phyloP scores from a whole-genome alignment of 106 monocot genomes.

The Dioscorea dumetorum region DNA sequence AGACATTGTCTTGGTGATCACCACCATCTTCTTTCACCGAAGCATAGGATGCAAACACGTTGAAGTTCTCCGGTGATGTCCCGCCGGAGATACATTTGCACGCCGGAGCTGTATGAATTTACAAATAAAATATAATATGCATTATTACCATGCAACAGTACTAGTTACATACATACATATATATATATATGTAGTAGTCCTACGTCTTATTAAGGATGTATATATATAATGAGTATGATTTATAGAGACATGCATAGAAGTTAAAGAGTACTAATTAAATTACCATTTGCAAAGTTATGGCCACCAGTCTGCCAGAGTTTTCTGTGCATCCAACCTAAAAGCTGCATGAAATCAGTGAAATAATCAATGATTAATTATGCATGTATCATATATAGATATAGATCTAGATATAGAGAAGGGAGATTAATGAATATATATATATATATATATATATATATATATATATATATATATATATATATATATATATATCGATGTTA shows the following conservation, averaged over 20 bases:
- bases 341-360: conserved; percentile 14
- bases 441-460: too few species aligned
- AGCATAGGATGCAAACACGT: background rate
- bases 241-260: background rate
- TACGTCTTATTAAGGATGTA: background rate
- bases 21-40: background rate
- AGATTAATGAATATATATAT: too few species aligned
- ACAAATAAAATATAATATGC: background rate
- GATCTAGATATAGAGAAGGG: too few species aligned
- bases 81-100: conserved; percentile 42
- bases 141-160: background rate
- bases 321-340: conserved; percentile 80
- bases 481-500: too few species aligned
- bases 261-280: background rate
- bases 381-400: too few species aligned
- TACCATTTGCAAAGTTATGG: conserved; percentile 21
- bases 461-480: too few species aligned
- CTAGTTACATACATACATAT: background rate
- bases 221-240: too few species aligned
- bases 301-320: conserved; percentile 51
- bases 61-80: conserved; percentile 23
- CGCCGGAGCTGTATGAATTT: conserved; percentile 4
- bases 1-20: background rate
- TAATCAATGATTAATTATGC: too few species aligned
- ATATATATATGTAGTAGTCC: background rate